Percentiles rank a stretch among this genome's conserved stretches.
phyloP scores from a whole-genome alignment of 306 rosid genomes.

The Cucurbita maxima region DNA sequence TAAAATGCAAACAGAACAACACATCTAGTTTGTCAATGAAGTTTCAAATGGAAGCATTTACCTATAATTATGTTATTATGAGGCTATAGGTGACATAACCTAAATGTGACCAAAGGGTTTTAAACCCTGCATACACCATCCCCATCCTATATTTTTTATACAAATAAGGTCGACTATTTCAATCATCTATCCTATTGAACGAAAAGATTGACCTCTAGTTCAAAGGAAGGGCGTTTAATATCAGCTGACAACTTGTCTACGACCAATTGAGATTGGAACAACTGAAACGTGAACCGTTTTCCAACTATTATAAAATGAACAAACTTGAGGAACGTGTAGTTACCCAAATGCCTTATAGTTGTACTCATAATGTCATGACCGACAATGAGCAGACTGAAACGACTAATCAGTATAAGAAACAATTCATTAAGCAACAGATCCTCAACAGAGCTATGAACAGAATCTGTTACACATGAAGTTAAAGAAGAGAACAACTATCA shows the following conservation, averaged over 20 bases:
- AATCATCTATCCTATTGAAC: background rate
- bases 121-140: background rate
- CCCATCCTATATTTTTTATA: background rate
- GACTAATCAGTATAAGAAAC: background rate
- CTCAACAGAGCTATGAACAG: background rate
- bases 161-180: background rate
- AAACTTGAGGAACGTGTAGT: background rate
- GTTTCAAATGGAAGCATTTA: background rate
- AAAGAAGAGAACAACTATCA: background rate
- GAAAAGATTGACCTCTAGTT: background rate
- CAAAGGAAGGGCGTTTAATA: background rate
- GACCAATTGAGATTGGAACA: background rate
- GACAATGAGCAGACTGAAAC: background rate
- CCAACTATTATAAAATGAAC: background rate
- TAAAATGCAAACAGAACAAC: conserved; percentile 4
- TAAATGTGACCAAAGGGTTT: background rate
- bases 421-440: background rate
- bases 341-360: background rate
- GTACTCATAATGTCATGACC: background rate
- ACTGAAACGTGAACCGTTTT: background rate
- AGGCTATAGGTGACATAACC: background rate
- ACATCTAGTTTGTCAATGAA: background rate
- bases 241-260: background rate
- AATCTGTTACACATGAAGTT: background rate
- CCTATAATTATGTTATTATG: background rate